Evolutionary conservation across 148 eudicot species (phyloP), one percentile per base, ranked within the genome.

Genomic region (Talinum fruticosum): DNA sequence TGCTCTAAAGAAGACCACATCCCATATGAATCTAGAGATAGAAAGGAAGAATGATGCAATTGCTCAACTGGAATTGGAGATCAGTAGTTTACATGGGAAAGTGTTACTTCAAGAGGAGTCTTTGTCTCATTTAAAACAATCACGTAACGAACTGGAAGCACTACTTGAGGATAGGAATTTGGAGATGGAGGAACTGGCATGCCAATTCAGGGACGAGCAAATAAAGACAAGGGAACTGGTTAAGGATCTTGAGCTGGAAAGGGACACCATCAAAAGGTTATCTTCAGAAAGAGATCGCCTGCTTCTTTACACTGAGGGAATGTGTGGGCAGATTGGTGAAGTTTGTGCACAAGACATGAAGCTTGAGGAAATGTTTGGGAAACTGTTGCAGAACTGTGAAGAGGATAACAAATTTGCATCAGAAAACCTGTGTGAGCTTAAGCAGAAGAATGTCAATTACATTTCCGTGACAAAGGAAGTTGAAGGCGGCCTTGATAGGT

Each of bases 231-330:
- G 84, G 66, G 78, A 54, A 49, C 32, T 51, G 62, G 82, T 88
- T 33, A 66, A 79, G 76, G 82, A 81, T 36, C 88, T 84, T 26
- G 82, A 87, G 83, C 80, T 45, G 19, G 77, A 83, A 59, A 84
- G 80, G 30, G 75, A 82, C 73, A 75, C 78, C 72, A 78, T 85
- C 66, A 79, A 18, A 68, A 85, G 79, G 23, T 44, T 86, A 68
- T 85, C 79, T 23, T 30, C 23, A 0, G 87, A 87, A 49, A 87
- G 82, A 83, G 93, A 89, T 21, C 71, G 78, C 73, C 72, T 92
- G 78, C 49, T 88, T 68, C 53, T 19, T 64, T 86, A 79, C 71
- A 75, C 84, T 54, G 90, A 84, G 70, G 82, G 78, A 76, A 53
- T 84, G 36, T 74, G 65, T 70, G 79, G 64, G 54, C 87, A 79